Conservation (phyloP, 306 rosid genomes). For the Cucumis sativus region Cucumber_9930_V3 NC_026658.2:16021501-16022000, state of each 20-base stretch:
- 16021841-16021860: neutral
- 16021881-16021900: neutral
- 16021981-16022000: conserved; percentile 1
- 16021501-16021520: neutral
- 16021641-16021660: neutral
- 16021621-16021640: neutral
- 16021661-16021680: neutral
- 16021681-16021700: neutral
- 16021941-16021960: neutral
- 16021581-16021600: neutral
- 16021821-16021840: neutral
- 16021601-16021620: neutral
- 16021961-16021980: neutral
- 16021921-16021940: neutral
- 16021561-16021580: neutral
- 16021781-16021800: neutral
- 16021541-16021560: neutral
- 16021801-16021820: neutral
- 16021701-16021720: neutral
- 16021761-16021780: neutral
- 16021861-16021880: neutral
- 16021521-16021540: neutral
- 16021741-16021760: neutral
- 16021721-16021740: neutral
- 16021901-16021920: neutral